Evolutionary conservation across 2,329 filamentous ascomycete genomes (phyloP).

Genomic region (Sarocladiaceae sp.): DNA sequence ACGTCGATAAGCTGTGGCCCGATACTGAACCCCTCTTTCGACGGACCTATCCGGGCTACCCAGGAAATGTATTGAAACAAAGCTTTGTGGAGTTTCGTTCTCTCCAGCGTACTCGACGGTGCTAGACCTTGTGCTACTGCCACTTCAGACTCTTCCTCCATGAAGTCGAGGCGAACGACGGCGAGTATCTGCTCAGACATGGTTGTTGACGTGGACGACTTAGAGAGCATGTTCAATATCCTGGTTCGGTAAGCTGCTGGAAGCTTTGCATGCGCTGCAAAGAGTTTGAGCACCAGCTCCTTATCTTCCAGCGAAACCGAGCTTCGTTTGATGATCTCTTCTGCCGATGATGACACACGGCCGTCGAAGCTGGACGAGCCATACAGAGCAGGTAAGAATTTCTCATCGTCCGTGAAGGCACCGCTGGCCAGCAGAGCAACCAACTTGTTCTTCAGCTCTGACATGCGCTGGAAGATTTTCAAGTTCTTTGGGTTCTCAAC

Average conservation of each 20-base stretch:
- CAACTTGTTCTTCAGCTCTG: slow-evolving; percentile 48
- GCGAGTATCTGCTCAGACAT: slow-evolving; percentile 62
- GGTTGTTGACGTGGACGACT: slow-evolving; percentile 66
- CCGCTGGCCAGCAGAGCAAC: slow-evolving; percentile 74
- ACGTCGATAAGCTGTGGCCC: slow-evolving; percentile 62
- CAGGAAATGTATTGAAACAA: slow-evolving; percentile 85
- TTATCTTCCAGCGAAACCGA: slow-evolving; percentile 67
- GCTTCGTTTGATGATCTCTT: slow-evolving; percentile 80
- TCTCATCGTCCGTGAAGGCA: slow-evolving; percentile 75
- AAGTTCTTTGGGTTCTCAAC: slow-evolving; percentile 52
- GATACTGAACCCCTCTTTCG: slow-evolving; percentile 53
- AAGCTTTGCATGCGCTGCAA: slow-evolving; percentile 65
- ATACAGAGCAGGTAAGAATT: slow-evolving; percentile 76
- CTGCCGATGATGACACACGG: slow-evolving; percentile 74
- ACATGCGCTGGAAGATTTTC: slow-evolving; percentile 38
- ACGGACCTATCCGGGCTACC: slow-evolving; percentile 67
- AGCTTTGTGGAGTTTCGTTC: slow-evolving; percentile 71
- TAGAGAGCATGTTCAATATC: slow-evolving; percentile 68
- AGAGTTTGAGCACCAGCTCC: slow-evolving; percentile 57
- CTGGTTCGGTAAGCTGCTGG: slow-evolving; percentile 70
- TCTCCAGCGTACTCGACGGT: slow-evolving; percentile 59
- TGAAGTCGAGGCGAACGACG: slow-evolving; percentile 63
- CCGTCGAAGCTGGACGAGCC: slow-evolving; percentile 79
- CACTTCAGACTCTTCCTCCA: neutral
- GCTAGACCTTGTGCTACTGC: slow-evolving; percentile 16